Evolutionary conservation across 371 early-diverging fungal species (phyloP).

Genomic region (Globomyces sp.): DNA sequence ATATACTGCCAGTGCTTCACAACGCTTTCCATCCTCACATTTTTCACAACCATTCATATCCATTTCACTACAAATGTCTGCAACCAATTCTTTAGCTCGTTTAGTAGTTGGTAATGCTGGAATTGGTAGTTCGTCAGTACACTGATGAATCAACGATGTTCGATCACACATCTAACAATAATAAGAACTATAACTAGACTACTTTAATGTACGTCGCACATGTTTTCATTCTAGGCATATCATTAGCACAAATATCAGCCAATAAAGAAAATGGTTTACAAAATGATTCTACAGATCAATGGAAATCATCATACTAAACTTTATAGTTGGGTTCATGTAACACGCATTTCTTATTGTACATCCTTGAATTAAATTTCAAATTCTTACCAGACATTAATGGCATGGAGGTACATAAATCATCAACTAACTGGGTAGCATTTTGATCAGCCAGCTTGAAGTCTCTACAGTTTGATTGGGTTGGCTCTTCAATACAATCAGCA

Average conservation of each 20-base stretch:
- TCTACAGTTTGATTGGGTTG: conserved; percentile 8
- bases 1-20: conserved; percentile 23
- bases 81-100: conserved; percentile 43
- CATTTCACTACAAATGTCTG: conserved; percentile 60
- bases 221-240: conserved; percentile 59
- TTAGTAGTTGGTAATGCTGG: conserved; percentile 52
- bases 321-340: too few relatives aligned
- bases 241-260: conserved; percentile 55
- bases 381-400: conserved; percentile 9
- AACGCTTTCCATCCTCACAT: conserved; percentile 17
- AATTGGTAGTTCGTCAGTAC: conserved; percentile 43
- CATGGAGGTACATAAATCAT: conserved; percentile 3
- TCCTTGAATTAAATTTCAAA: background rate
- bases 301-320: background rate
- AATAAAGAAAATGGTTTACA: conserved; percentile 56
- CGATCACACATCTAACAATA: conserved; percentile 2
- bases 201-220: conserved; percentile 34
- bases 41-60: conserved; percentile 60
- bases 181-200: background rate
- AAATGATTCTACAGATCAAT: conserved; percentile 21
- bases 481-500: background rate
- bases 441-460: background rate
- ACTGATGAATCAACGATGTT: conserved; percentile 36
- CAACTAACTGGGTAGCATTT: background rate
- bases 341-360: conserved; percentile 1